Evolutionary conservation across 2,329 filamentous ascomycete genomes (phyloP).

Genomic region (Cladophialophora chaetospira): DNA sequence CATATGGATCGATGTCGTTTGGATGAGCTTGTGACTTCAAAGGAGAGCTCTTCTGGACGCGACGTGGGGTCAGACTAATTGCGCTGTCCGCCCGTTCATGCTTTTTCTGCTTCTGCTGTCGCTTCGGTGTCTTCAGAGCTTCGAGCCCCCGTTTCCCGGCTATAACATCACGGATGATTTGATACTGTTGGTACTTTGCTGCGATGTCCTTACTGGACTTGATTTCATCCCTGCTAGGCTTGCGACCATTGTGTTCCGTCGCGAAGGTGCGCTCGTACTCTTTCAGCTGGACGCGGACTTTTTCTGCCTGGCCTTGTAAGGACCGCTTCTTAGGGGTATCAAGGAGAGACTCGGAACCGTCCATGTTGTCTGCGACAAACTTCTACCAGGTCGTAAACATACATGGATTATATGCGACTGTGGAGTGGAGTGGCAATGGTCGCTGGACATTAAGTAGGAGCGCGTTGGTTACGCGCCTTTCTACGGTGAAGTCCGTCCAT

Average conservation of each 20-base stretch:
- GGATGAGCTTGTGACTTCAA: constrained; percentile 42
- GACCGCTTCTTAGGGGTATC: constrained; percentile 30
- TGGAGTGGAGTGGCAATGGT: too few species aligned
- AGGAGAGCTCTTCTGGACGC: constrained; percentile 33
- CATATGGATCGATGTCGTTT: constrained; percentile 47
- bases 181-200: constrained; percentile 52
- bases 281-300: constrained; percentile 48
- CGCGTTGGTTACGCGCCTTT: too few species aligned
- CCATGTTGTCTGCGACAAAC: constrained; percentile 6
- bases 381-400: neutral
- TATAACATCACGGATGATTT: constrained; percentile 41
- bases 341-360: constrained; percentile 15
- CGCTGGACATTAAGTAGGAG: too few species aligned
- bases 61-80: constrained; percentile 24
- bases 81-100: constrained; percentile 27
- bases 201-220: constrained; percentile 49
- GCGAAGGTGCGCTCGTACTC: constrained; percentile 52
- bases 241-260: constrained; percentile 45
- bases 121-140: constrained; percentile 40
- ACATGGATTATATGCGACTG: neutral
- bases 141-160: constrained; percentile 30
- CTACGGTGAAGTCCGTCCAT: too few species aligned
- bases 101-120: constrained; percentile 1
- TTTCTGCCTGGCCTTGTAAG: constrained; percentile 35
- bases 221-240: constrained; percentile 51